Evolutionary conservation across 164 flowering plant species (phyloP), one percentile per base, ranked within the genome.

Genomic region (Piper longum): DNA sequence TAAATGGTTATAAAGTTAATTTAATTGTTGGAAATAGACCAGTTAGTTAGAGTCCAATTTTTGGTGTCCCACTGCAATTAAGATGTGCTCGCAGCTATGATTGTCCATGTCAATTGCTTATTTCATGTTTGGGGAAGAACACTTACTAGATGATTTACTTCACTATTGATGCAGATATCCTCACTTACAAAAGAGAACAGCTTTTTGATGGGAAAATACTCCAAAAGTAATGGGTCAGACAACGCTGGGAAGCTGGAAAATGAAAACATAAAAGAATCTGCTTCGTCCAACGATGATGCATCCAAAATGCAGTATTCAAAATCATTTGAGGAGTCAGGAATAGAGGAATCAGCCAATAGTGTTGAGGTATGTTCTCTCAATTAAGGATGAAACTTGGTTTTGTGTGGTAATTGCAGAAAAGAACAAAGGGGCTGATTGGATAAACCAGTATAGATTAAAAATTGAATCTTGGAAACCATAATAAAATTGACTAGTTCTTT

Each of bases 131-230:
- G 16, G 55, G 1, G 7, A 44, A 4, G 45, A 62, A 56, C 61
- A 52, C 41, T 4, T 12, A 41, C 61, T 42, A 62, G 57, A 61
- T 18, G 66, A 52, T 56, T 7, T 57, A 2, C 19, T 60, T 8
- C 62, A 8, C 65, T 45, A 51, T 64, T 51, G 62, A 5, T 76
- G 79, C 82, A 91, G 97, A 71, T 85, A 54, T 76, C 79, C 69
- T 74, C 80, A 59, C 65, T 86, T 59, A 64, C 57, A 7, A 73
- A 67, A 69, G 83, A 82, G 59, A 82, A 83, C 51, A 78, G 70
- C 61, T 16, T 65, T 48, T 71, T 82, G 72, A 69, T 54, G 42
- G 75, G 71, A 69, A 74, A 69, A 39, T 65, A 74, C 26, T 64
- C 39, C 13, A 71, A 52, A 43, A 76, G 65, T 41, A 69, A 62